A percentile compares a stretch with the other conserved stretches of the same genome.
These are phyloP conservation scores for Actinomortierella ambigua DNA, from an alignment of 371 early-diverging fungal species.

Conservation along the genomic window DNA sequence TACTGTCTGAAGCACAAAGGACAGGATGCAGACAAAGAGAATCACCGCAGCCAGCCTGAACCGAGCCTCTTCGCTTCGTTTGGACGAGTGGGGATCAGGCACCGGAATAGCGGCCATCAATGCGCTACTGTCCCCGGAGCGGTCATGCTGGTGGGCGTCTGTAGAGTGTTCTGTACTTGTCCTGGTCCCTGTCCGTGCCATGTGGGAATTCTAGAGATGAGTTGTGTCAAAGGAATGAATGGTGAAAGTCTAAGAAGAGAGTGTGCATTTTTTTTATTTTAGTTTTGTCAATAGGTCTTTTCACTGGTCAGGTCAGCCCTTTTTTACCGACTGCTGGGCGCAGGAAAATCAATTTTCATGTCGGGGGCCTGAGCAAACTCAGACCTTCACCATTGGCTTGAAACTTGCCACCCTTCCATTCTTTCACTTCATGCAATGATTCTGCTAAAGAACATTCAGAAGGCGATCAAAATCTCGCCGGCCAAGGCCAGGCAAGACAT, in stretches of 20 bases:
- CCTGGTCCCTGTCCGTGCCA: neutral
- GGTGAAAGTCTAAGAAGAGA: no score
- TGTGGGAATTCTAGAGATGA: neutral
- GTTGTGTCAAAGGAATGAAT: no score
- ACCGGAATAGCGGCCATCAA: neutral
- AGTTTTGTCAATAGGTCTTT: no score
- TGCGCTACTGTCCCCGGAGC: no score
- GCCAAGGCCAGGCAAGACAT: slow-evolving; percentile 16
- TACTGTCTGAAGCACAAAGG: slow-evolving; percentile 70
- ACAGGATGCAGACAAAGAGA: slow-evolving; percentile 59
- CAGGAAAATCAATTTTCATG: no score
- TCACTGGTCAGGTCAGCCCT: no score
- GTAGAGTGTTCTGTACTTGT: neutral
- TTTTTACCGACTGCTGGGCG: no score
- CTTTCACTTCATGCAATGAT: slow-evolving; percentile 20
- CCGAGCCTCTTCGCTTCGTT: neutral
- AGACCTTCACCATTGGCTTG: no score
- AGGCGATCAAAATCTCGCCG: slow-evolving; percentile 8
- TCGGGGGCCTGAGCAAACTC: no score
- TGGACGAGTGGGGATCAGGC: neutral
- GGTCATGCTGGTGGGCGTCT: neutral
- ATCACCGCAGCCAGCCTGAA: slow-evolving; percentile 45
- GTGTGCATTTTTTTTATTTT: no score
- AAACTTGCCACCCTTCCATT: no score
- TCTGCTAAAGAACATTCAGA: slow-evolving; percentile 34